Base-by-base conservation (phyloP, 192 early-diverging fungal species). In the Gonapodya sp. region DNA sequence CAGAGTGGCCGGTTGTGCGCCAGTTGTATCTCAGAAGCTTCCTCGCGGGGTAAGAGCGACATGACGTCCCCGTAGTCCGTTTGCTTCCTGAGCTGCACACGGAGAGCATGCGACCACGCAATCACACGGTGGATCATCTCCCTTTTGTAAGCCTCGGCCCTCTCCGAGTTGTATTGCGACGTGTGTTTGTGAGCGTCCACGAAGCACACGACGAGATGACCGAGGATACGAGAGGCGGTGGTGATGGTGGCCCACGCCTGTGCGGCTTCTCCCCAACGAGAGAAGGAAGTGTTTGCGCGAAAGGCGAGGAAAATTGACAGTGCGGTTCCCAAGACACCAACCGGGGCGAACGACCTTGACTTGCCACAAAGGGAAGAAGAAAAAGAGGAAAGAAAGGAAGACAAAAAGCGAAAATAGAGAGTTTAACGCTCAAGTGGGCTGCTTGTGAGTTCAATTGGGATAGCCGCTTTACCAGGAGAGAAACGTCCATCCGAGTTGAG, bases 241-340 rank as follows among this genome's bases (percentile, higher is more conserved):
- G 34, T 18, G 34, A 77, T 77, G 30, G 2, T 34, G 75, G 75
- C 75, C 75, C 75, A 77, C 31, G 75, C 31, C 30, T 18, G 30
- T 14, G 75, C 75, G 8, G 75, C 75, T 34, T 77, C 75, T 16
- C 75, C 75, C 75, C 75, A 77, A 2, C 75, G 75, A 18, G 75
- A 16, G 31, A 77, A 77, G 8, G 75, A 77, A 33, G 75, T 77
- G 75, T 77, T 77, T 2, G 75, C 75, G 31, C 75, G 75, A 33
- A 77, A 77, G 2, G 31, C 75, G 75, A 77, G 75, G 75, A 77
- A 77, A 2, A 77, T 77, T 16, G 75, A 77, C 30, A 77, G 75
- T 34, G 75, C 75, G 31, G 75, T 77, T 16, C 75, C 75, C 30
- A 77, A 34, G 30, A 77, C 8, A 34, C 75, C 75, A 33, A 77